These are phyloP conservation scores for Vigna hirtella DNA, from an alignment of 306 rosid genomes.

Conservation along the genomic window DNA sequence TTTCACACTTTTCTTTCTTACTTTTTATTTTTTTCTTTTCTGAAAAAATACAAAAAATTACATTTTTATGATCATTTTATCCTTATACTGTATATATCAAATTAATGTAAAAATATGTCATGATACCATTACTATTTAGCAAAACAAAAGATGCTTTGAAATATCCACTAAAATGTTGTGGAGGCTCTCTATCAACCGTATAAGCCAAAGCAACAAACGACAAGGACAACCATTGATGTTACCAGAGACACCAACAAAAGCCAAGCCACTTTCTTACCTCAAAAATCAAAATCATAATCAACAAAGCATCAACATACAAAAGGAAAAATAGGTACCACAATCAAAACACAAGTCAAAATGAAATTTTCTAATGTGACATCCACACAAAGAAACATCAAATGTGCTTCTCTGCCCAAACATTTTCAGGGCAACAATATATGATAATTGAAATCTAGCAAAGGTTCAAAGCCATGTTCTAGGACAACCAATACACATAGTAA, in stretches of 20 bases:
- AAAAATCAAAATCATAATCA: neutral
- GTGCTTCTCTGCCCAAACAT: slow-evolving; percentile 39
- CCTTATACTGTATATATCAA: too few relatives aligned
- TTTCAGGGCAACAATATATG: slow-evolving; percentile 18
- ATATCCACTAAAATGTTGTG: neutral
- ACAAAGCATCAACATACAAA: neutral
- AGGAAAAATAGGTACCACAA: neutral
- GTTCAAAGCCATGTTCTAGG: slow-evolving; percentile 25
- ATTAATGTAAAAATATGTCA: too few relatives aligned
- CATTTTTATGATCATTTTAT: too few relatives aligned
- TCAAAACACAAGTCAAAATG: neutral
- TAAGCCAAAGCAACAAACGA: neutral
- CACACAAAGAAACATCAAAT: slow-evolving; percentile 10
- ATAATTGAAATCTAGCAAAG: slow-evolving; percentile 28
- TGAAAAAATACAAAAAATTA: too few relatives aligned
- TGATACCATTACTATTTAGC: neutral
- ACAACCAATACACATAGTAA: slow-evolving; percentile 35
- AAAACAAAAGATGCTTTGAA: slow-evolving; percentile 7
- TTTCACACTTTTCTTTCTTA: too few relatives aligned
- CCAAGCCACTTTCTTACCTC: neutral
- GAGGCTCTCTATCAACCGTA: neutral
- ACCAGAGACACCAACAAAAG: neutral
- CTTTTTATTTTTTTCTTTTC: too few relatives aligned
- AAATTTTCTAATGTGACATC: neutral
- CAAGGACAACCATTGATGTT: neutral